These are phyloP conservation scores for Nakaseomyces kungkrabaensis DNA, from an alignment of 1,139 yeast genomes.

Conservation along the genomic window DNA sequence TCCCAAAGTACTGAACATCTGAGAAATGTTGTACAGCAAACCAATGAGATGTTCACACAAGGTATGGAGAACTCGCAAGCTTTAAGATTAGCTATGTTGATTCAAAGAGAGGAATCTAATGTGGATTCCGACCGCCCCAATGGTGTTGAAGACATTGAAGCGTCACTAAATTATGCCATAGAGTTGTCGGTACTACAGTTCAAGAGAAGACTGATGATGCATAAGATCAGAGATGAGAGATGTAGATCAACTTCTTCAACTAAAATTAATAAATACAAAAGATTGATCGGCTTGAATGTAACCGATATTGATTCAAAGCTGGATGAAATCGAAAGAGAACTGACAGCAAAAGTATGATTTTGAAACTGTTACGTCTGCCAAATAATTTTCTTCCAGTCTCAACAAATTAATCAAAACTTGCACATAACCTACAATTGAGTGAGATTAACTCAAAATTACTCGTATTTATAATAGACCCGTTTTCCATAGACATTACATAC, in stretches of 20 bases:
- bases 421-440: too few species aligned
- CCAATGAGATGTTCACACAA: slow-evolving; percentile 1
- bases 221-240: slow-evolving; percentile 33
- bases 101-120: slow-evolving; percentile 31
- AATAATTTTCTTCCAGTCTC: too few species aligned
- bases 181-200: slow-evolving; percentile 48
- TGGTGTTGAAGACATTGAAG: neutral
- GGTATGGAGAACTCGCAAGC: slow-evolving; percentile 47
- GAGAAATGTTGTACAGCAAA: neutral
- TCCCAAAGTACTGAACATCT: neutral
- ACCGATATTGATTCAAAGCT: slow-evolving; percentile 73
- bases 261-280: slow-evolving; percentile 73
- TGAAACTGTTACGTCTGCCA: neutral
- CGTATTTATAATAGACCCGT: neutral
- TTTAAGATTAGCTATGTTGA: slow-evolving; percentile 45
- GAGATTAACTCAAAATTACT: neutral
- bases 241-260: slow-evolving; percentile 27
- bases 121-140: neutral
- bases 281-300: slow-evolving; percentile 63
- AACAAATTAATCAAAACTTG: neutral
- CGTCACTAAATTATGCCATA: slow-evolving; percentile 28
- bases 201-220: slow-evolving; percentile 38
- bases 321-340: slow-evolving; percentile 43
- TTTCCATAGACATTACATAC: neutral
- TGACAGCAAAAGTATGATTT: slow-evolving; percentile 13